Base-by-base conservation (phyloP, 179 eudicot species). In the Dionaea muscipula region DNA sequence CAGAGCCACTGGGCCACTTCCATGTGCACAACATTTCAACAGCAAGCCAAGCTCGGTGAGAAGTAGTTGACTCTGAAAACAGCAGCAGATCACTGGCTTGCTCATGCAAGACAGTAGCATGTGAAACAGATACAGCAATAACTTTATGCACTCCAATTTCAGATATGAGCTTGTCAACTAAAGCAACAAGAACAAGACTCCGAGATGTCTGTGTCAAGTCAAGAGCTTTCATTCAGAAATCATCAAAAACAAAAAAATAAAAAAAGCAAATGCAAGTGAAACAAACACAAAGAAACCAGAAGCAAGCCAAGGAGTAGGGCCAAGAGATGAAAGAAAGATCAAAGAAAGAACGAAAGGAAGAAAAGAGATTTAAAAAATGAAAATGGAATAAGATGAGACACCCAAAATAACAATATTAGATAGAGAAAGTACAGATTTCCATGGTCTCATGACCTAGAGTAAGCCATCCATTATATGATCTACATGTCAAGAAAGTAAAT, bases 1-100 rank as follows among this genome's bases (percentile, higher is more conserved):
- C 90, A 75, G 83, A 68, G 33, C 98, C 98, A 43, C 82, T 75
- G 50, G 71, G 70, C 98, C 98, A 91, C 61, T 79, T 79, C 98
- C 96, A 87, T 43, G 93, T 67, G 72, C 98, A 91, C 53, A 91
- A 79, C 67, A 91, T 72, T 75, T 91, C 95, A 62, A 84, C 91
- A 56, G 82, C 94, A 63, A 91, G 86, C 98, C 98, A 91, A 50
- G 84, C 79, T 52, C 94, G 86, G 56, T 69, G 62, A 61, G 63
- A 65, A 53, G 50, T 60, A 12, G 25, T 9, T 57, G 74, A 62
- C 51, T 56, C 76, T 65, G 69, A 53, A 49, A 53, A 25, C 25
- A 31, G 55, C 36, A 48, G 56, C 38, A 74, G 68, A 37, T 21
- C 26, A 24, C 27, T 54, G 68, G 56, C 64, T 64, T 72, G 56